phyloP scores from a whole-genome alignment of 371 early-diverging fungal species.

The Batkoa obscura region DNA sequence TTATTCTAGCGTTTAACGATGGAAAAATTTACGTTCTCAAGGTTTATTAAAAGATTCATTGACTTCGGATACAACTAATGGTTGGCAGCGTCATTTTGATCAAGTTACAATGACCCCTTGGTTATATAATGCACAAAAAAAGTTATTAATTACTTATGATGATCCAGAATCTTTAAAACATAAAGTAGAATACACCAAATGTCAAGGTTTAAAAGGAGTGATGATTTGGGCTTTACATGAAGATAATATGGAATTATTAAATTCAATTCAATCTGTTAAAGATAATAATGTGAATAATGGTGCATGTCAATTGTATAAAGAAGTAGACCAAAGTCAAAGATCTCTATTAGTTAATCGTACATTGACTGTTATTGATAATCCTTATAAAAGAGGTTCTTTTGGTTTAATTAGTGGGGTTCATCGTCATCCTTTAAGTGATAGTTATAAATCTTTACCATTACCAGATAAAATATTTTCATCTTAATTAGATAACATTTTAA shows the following conservation, averaged over 20 bases:
- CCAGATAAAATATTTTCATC: too few species aligned
- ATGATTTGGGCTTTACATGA: slow-evolving; percentile 33
- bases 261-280: slow-evolving; percentile 17
- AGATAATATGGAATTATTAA: slow-evolving; percentile 26
- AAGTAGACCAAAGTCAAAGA: too few species aligned
- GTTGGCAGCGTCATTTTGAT: slow-evolving; percentile 43
- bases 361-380: too few species aligned
- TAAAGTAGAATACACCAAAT: slow-evolving; percentile 31
- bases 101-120: slow-evolving; percentile 37
- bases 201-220: slow-evolving; percentile 27
- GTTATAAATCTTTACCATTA: too few species aligned
- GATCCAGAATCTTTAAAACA: slow-evolving; percentile 30
- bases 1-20: slow-evolving; percentile 44
- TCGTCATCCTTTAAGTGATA: too few species aligned
- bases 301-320: too few species aligned
- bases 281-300: too few species aligned
- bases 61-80: slow-evolving; percentile 17
- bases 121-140: slow-evolving; percentile 31
- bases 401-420: too few species aligned
- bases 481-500: too few species aligned
- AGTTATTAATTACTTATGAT: slow-evolving; percentile 36
- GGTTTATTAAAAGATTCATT: slow-evolving; percentile 27
- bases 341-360: too few species aligned
- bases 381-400: too few species aligned
- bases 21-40: slow-evolving; percentile 30